These are phyloP conservation scores for Fusarium praegraminearum DNA, from an alignment of 2,329 filamentous ascomycete genomes.

Conservation along the genomic window DNA sequence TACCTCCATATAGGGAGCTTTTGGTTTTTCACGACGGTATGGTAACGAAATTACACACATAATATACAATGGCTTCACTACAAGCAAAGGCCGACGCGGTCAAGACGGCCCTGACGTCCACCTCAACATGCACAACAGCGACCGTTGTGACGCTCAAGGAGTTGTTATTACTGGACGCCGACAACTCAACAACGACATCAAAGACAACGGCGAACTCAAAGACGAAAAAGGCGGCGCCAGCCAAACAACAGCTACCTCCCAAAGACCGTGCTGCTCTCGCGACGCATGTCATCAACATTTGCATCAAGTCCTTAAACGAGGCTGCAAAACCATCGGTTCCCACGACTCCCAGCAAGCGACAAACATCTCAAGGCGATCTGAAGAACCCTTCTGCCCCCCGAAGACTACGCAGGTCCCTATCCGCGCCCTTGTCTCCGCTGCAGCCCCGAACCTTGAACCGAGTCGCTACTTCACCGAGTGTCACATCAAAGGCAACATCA, in stretches of 20 bases:
- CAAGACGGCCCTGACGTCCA: slow-evolving; percentile 66
- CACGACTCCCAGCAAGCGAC: slow-evolving; percentile 50
- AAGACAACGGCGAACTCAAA: slow-evolving; percentile 48
- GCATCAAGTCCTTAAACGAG: slow-evolving; percentile 76
- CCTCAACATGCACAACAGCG: slow-evolving; percentile 65
- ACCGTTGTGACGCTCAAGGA: slow-evolving; percentile 63
- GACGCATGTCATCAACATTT: slow-evolving; percentile 78
- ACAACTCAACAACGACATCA: slow-evolving; percentile 43
- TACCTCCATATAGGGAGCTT: slow-evolving; percentile 44
- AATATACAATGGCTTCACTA: slow-evolving; percentile 57
- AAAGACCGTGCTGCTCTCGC: slow-evolving; percentile 75
- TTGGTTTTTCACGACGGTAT: slow-evolving; percentile 50
- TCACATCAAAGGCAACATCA: slow-evolving; percentile 52
- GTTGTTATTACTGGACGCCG: slow-evolving; percentile 55
- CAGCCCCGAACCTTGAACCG: slow-evolving; percentile 72
- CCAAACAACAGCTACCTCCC: slow-evolving; percentile 44
- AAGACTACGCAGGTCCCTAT: slow-evolving; percentile 65
- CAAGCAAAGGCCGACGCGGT: slow-evolving; percentile 62
- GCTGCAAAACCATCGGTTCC: slow-evolving; percentile 65
- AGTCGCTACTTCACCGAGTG: slow-evolving; percentile 65
- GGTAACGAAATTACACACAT: slow-evolving; percentile 48
- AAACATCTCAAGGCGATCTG: slow-evolving; percentile 52
- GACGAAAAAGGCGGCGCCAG: slow-evolving; percentile 37
- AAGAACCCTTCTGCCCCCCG: slow-evolving; percentile 54
- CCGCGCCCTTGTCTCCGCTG: slow-evolving; percentile 70